Evolutionary conservation across 2,329 filamentous ascomycete genomes (phyloP), one percentile per base, ranked within the genome.

Genomic region (Aspergillus fischeri): DNA sequence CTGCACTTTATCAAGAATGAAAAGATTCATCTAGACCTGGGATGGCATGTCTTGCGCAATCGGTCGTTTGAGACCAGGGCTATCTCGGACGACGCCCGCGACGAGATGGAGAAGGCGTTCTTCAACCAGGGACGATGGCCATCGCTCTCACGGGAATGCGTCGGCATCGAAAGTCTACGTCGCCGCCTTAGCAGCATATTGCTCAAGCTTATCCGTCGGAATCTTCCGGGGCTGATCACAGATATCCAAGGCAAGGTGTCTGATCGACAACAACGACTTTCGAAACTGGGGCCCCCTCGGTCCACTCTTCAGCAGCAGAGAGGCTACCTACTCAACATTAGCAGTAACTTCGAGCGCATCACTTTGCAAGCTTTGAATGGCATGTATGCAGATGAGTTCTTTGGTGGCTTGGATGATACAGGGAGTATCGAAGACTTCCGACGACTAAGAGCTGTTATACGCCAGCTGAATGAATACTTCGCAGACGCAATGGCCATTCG

Each of bases 21-120:
- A 47, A 72, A 77, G 53, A 64, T 75, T 0, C 60, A 63, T 17
- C 71, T 80, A 41, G 69, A 73, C 29, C 70, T 82, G 0, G 80
- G 80, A 2, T 82, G 80, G 79, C 80, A 82, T 63, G 74, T 76
- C 0, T 60, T 82, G 8, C 75, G 73, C 52, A 82, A 82, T 62
- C 58, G 78, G 35, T 64, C 73, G 54, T 75, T 72, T 60, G 63
- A 81, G 60, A 62, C 76, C 56, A 51, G 48, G 50, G 62, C 58
- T 2, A 47, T 52, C 1, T 63, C 63, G 1, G 61, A 72, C 25
- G 58, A 65, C 5, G 61, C 63, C 7, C 63, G 74, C 41, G 72
- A 77, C 55, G 55, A 61, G 6, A 51, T 60, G 9, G 75, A 77
- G 55, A 66, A 49, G 17, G 58, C 61, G 0, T 75, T 76, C 55